Conservation (phyloP, 208 protist genomes). For the Trypanosoma melophagium region DNA sequence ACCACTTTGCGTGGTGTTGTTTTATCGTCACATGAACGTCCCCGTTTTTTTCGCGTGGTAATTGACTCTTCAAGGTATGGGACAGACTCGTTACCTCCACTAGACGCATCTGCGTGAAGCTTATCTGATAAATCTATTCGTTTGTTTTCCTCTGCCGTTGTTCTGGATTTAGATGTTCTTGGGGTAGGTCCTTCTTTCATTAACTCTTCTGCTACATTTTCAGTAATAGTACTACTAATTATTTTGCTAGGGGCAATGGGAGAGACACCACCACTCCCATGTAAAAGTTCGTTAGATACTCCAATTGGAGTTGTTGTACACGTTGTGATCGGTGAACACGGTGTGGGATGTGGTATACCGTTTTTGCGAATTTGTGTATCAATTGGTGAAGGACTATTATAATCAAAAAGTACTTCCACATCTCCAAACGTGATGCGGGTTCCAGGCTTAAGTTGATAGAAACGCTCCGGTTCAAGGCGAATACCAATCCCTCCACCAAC, state of each 20-base stretch:
- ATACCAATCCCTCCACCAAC: slow-evolving; percentile 49
- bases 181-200: no score
- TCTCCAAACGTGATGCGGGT: slow-evolving; percentile 81
- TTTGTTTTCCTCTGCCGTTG: neutral
- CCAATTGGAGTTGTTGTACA: neutral
- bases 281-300: neutral
- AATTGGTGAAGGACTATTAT: slow-evolving; percentile 30
- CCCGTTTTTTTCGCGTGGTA: slow-evolving; percentile 5
- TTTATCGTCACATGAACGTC: neutral
- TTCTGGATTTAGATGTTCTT: no score
- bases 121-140: neutral
- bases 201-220: slow-evolving; percentile 1
- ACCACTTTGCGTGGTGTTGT: neutral
- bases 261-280: neutral
- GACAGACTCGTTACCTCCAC: neutral
- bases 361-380: neutral
- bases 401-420: slow-evolving; percentile 38
- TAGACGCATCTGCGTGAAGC: neutral
- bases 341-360: neutral
- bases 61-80: slow-evolving; percentile 4
- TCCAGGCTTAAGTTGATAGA: slow-evolving; percentile 74
- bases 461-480: slow-evolving; percentile 64
- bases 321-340: neutral
- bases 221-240: slow-evolving; percentile 2
- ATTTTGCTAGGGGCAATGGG: slow-evolving; percentile 17